phyloP scores from a whole-genome alignment of 352 stramenopile genomes.

The Phytophthora agathidicida region DNA sequence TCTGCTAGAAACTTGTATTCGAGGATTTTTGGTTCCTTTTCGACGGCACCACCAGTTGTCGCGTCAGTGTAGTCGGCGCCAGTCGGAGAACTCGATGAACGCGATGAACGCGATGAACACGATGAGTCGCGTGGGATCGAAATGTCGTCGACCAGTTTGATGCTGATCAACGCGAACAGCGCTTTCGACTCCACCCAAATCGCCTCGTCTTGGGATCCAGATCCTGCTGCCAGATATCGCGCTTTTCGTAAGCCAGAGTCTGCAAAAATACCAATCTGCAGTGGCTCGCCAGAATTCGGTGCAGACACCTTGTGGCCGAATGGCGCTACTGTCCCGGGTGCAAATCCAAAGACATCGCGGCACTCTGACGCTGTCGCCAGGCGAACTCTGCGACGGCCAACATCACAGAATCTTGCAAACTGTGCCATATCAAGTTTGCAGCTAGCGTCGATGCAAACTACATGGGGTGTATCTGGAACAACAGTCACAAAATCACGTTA shows the following conservation, averaged over 20 bases:
- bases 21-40: conserved; percentile 14
- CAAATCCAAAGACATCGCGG: conserved; percentile 60
- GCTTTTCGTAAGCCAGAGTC: conserved; percentile 38
- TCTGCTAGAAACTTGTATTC: conserved; percentile 76
- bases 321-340: conserved; percentile 64
- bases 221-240: conserved; percentile 47
- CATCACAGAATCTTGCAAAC: conserved; percentile 48
- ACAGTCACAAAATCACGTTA: neutral
- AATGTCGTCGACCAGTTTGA: conserved; percentile 42
- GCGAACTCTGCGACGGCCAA: conserved; percentile 70
- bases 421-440: conserved; percentile 58
- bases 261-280: conserved; percentile 40
- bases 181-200: conserved; percentile 47
- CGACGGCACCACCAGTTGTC: neutral
- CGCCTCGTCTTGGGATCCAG: conserved; percentile 48
- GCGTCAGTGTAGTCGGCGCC: neutral
- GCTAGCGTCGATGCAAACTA: conserved; percentile 61
- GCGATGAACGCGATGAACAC: too few species aligned
- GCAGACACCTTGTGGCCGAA: conserved; percentile 46
- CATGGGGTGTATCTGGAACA: conserved; percentile 41
- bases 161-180: conserved; percentile 48
- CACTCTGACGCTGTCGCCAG: conserved; percentile 66
- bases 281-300: neutral
- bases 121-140: conserved; percentile 7
- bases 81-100: neutral